phyloP scores from a whole-genome alignment of 2,329 filamentous ascomycete genomes.

The Aspergillus sp. region DNA sequence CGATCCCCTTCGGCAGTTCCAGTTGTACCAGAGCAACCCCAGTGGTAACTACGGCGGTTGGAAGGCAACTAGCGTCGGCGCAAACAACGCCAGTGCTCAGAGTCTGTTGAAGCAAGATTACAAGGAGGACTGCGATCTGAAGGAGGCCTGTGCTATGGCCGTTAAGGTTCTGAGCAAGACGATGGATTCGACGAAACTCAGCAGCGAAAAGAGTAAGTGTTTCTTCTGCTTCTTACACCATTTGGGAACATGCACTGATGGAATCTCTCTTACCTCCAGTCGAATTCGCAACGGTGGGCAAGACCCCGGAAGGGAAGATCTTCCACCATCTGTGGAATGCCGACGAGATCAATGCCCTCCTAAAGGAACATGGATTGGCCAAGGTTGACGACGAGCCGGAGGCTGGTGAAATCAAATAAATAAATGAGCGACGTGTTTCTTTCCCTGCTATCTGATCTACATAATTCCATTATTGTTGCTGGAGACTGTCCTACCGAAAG shows the following conservation, averaged over 20 bases:
- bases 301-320: slow-evolving; percentile 91
- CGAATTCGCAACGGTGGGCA: slow-evolving; percentile 96
- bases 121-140: slow-evolving; percentile 94
- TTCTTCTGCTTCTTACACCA: neutral
- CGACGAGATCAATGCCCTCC: slow-evolving; percentile 89
- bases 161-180: slow-evolving; percentile 99
- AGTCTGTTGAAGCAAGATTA: slow-evolving; percentile 98
- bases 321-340: slow-evolving; percentile 98
- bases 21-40: slow-evolving; percentile 98
- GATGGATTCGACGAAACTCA: slow-evolving; percentile 98
- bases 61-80: slow-evolving; percentile 97
- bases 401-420: slow-evolving; percentile 48
- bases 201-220: slow-evolving; percentile 92
- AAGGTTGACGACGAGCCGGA: slow-evolving; percentile 73
- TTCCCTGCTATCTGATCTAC: slow-evolving; percentile 28
- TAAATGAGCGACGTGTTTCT: slow-evolving; percentile 23
- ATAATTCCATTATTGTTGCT: slow-evolving; percentile 25
- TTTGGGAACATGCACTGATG: neutral
- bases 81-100: slow-evolving; percentile 97
- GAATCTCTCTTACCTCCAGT: slow-evolving; percentile 54
- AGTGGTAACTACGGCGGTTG: slow-evolving; percentile 98
- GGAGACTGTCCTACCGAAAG: slow-evolving; percentile 2
- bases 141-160: slow-evolving; percentile 94
- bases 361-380: slow-evolving; percentile 93
- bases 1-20: slow-evolving; percentile 94